phyloP scores from a whole-genome alignment of 2,329 filamentous ascomycete species.

The Aspergillus sp. region DNA sequence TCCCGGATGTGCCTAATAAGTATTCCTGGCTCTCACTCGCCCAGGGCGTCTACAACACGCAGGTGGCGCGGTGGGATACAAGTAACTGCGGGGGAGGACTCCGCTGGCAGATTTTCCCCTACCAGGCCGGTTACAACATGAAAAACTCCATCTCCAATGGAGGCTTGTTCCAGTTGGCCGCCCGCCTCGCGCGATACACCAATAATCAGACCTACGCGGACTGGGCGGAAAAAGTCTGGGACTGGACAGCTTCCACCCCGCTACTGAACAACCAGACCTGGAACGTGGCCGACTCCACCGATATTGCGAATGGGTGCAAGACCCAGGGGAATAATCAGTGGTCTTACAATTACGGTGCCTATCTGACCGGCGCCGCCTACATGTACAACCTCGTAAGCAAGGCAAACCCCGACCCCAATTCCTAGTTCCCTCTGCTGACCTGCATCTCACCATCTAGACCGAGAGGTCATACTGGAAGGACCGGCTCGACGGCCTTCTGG shows the following conservation, averaged over 20 bases:
- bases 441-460: conserved; percentile 29
- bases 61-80: conserved; percentile 68
- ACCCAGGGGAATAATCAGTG: conserved; percentile 62
- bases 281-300: conserved; percentile 63
- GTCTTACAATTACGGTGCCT: conserved; percentile 64
- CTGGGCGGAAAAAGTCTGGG: conserved; percentile 60
- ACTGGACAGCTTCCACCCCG: conserved; percentile 56
- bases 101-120: conserved; percentile 76
- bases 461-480: conserved; percentile 51
- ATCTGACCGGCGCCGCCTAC: conserved; percentile 60
- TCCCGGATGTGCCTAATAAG: conserved; percentile 53
- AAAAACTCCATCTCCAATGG: conserved; percentile 81
- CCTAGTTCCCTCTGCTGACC: not conserved
- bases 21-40: conserved; percentile 56
- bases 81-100: conserved; percentile 68
- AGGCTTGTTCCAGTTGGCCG: conserved; percentile 77
- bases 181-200: conserved; percentile 67
- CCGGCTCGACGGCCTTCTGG: conserved; percentile 56
- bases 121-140: conserved; percentile 76
- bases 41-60: conserved; percentile 69
- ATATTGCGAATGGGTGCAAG: conserved; percentile 58
- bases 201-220: conserved; percentile 63
- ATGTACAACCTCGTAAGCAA: conserved; percentile 62
- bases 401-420: no score
- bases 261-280: conserved; percentile 60